A percentile compares a stretch with the other conserved stretches of the same genome.
Conservation (phyloP, 1,284 basidiomycete species). For the Tilletia caries region DNA sequence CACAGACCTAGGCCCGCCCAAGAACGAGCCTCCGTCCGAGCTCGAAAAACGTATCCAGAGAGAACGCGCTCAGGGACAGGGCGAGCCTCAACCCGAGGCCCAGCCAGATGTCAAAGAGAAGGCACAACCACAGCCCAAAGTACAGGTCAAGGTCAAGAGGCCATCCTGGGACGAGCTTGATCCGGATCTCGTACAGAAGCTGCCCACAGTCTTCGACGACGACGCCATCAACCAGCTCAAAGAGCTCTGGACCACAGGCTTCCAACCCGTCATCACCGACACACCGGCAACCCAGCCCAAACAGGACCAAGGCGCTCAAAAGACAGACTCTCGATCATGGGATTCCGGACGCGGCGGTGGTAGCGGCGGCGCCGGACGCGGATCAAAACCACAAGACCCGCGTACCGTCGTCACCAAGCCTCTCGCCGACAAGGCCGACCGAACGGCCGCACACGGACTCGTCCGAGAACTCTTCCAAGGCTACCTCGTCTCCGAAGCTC, state of each 20-base stretch:
- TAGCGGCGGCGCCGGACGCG: background rate
- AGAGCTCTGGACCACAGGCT: constrained; percentile 14
- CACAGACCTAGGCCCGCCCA: constrained; percentile 32
- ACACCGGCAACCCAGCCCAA: background rate
- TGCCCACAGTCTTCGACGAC: constrained; percentile 22
- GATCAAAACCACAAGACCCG: constrained; percentile 22
- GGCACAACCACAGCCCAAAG: background rate
- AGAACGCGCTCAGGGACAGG: background rate
- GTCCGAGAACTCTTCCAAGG: constrained; percentile 78
- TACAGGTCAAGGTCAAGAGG: background rate
- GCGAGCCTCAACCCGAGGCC: constrained; percentile 1
- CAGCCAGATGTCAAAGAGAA: too few relatives aligned
- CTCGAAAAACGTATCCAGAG: background rate
- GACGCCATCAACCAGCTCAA: constrained; percentile 20
- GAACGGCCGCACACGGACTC: constrained; percentile 76
- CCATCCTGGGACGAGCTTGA: constrained; percentile 4
- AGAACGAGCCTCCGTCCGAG: constrained; percentile 17
- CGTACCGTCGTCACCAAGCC: constrained; percentile 60
- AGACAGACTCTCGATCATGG: constrained; percentile 22
- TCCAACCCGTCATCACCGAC: background rate
- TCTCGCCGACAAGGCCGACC: constrained; percentile 73
- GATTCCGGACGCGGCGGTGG: background rate
- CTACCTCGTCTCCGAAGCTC: constrained; percentile 75
- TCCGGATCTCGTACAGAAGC: constrained; percentile 4
- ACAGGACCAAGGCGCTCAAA: constrained; percentile 14